Conservation (phyloP, 192 early-diverging fungal genomes). For the Coemansia reversa region DNA sequence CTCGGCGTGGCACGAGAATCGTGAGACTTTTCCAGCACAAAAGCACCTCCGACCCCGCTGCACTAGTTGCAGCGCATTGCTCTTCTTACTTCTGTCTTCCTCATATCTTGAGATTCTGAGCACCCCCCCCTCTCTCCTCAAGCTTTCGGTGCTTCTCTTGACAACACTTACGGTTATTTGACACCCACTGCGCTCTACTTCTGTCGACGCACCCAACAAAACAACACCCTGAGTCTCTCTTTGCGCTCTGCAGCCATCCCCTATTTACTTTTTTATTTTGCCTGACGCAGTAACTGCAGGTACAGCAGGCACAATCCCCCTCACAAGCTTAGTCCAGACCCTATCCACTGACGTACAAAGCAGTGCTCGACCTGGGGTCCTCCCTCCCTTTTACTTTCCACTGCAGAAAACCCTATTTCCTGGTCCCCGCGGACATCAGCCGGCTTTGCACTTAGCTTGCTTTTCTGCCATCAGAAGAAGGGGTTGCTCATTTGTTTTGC, state of each 20-base stretch:
- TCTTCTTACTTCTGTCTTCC: background rate
- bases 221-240: background rate
- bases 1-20: slow-evolving; percentile 18
- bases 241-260: slow-evolving; percentile 10
- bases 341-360: background rate
- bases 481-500: background rate
- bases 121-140: background rate
- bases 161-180: background rate
- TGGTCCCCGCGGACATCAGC: background rate
- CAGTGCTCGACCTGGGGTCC: background rate
- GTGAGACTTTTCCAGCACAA: slow-evolving; percentile 37
- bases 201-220: background rate
- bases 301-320: background rate
- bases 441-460: background rate
- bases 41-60: slow-evolving; percentile 6
- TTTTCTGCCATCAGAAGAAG: slow-evolving; percentile 3
- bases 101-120: background rate
- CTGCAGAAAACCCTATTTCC: background rate
- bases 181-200: slow-evolving; percentile 1
- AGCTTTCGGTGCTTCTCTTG: slow-evolving; percentile 1
- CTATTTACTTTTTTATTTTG: slow-evolving; percentile 17
- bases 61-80: background rate
- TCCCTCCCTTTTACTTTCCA: background rate
- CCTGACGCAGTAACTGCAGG: background rate
- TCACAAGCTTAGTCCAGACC: background rate